phyloP scores from a whole-genome alignment of 169 alveolate species.

The Plasmodium relictum region DNA sequence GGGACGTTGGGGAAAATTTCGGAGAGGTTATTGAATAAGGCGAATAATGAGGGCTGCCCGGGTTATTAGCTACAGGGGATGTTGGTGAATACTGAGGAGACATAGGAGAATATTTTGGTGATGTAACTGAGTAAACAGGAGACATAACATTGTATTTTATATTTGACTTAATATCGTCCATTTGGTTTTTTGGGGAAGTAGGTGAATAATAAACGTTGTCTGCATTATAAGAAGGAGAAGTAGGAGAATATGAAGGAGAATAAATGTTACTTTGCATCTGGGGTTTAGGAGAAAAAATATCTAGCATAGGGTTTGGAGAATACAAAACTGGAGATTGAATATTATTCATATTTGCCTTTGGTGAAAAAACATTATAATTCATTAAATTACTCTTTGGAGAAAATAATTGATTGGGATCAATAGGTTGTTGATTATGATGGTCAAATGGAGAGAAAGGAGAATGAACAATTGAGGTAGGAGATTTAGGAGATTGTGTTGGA shows the following conservation, averaged over 20 bases:
- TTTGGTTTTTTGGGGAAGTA: constrained; percentile 83
- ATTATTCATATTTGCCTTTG: constrained; percentile 78
- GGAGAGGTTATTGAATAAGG: constrained; percentile 92
- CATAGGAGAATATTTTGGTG: constrained; percentile 91
- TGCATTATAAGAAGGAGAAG: constrained; percentile 86
- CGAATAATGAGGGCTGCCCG: constrained; percentile 77
- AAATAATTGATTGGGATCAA: constrained; percentile 29
- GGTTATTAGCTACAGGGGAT: constrained; percentile 84
- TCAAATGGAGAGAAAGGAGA: constrained; percentile 78
- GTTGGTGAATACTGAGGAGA: constrained; percentile 94
- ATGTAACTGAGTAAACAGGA: constrained; percentile 77
- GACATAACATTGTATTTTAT: constrained; percentile 40
- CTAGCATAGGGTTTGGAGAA: constrained; percentile 79
- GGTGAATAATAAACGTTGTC: constrained; percentile 81
- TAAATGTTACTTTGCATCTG: constrained; percentile 75
- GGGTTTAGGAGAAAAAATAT: constrained; percentile 70
- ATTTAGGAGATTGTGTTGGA: constrained; percentile 91
- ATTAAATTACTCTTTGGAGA: constrained; percentile 32
- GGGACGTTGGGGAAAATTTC: constrained; percentile 89
- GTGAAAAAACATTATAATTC: constrained; percentile 81
- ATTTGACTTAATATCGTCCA: constrained; percentile 31
- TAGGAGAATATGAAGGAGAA: constrained; percentile 85
- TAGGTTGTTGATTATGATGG: constrained; percentile 29
- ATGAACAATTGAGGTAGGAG: constrained; percentile 86
- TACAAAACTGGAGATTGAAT: constrained; percentile 86